Conservation (phyloP, 2,329 filamentous ascomycete species). For the Thermoascus crustaceus region DNA sequence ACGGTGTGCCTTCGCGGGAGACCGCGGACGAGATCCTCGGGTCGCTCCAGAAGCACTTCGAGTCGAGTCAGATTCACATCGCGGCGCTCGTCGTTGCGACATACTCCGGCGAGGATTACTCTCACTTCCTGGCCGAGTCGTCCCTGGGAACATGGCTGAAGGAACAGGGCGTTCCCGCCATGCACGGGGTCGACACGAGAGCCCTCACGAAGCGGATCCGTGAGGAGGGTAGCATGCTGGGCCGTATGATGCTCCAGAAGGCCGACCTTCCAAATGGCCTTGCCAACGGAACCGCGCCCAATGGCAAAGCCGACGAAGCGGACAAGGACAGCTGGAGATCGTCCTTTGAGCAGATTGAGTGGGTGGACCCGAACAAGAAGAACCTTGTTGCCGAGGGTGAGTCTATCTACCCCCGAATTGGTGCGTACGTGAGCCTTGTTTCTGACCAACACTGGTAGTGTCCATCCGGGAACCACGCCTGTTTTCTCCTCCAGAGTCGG, state of each 20-base stretch:
- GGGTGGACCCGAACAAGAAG: constrained; percentile 84
- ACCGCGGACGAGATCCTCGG: constrained; percentile 75
- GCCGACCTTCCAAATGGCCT: constrained; percentile 30
- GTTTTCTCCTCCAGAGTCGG: constrained; percentile 65
- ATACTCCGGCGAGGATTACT: constrained; percentile 91
- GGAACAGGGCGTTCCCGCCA: constrained; percentile 86
- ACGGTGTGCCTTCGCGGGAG: constrained; percentile 86
- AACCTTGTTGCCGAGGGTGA: constrained; percentile 94
- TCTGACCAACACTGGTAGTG: constrained; percentile 52
- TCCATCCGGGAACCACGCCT: constrained; percentile 81
- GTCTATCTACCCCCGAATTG: constrained; percentile 20
- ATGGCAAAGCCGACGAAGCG: constrained; percentile 13
- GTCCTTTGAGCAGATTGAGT: constrained; percentile 72
- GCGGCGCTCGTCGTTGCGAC: constrained; percentile 83
- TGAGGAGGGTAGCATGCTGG: constrained; percentile 92
- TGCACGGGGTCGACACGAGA: constrained; percentile 91
- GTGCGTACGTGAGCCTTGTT: too few relatives aligned
- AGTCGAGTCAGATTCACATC: constrained; percentile 86
- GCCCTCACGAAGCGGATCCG: constrained; percentile 90
- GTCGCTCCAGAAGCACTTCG: constrained; percentile 85
- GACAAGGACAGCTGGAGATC: constrained; percentile 40
- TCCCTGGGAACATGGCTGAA: constrained; percentile 93
- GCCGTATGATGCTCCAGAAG: constrained; percentile 73
- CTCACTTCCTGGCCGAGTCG: constrained; percentile 83
- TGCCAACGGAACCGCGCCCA: constrained; percentile 32